A percentile compares a stretch with the other conserved stretches of the same genome.
phyloP scores from a whole-genome alignment of 495 filamentous ascomycete genomes.

The Aspergillus cristatus region DNA sequence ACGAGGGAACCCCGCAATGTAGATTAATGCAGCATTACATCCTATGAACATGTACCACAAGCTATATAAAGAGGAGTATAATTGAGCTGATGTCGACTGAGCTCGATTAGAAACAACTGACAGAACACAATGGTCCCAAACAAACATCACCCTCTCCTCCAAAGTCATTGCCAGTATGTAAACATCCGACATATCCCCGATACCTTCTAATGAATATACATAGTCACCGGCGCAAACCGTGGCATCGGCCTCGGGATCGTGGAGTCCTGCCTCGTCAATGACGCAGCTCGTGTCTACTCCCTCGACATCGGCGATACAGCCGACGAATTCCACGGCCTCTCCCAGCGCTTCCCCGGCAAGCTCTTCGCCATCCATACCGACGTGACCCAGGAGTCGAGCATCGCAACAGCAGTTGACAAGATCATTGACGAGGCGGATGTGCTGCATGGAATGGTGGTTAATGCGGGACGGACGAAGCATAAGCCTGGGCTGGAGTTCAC shows the following conservation, averaged over 20 bases:
- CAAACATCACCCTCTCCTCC: conserved; percentile 10
- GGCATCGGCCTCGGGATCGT: conserved; percentile 31
- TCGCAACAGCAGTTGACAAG: conserved; percentile 26
- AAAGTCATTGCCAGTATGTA: conserved; percentile 19
- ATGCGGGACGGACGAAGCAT: conserved; percentile 37
- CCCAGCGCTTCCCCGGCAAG: conserved; percentile 17
- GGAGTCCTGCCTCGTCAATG: conserved; percentile 31
- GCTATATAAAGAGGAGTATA: too few relatives aligned
- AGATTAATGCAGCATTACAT: too few relatives aligned
- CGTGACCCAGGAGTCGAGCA: conserved; percentile 27
- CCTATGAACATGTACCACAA: too few relatives aligned
- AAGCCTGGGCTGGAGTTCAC: conserved; percentile 35
- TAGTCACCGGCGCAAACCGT: conserved; percentile 30
- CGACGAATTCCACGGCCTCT: conserved; percentile 25
- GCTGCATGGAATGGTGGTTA: conserved; percentile 30
- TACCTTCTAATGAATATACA: background rate
- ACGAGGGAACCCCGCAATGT: too few relatives aligned
- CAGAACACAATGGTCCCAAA: conserved; percentile 5
- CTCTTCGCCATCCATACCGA: conserved; percentile 27
- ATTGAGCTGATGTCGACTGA: too few relatives aligned
- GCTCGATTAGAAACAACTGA: too few relatives aligned
- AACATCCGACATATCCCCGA: background rate
- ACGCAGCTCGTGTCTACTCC: conserved; percentile 29
- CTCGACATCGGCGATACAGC: conserved; percentile 32
- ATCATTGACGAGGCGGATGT: conserved; percentile 24